Percentiles rank a stretch among this genome's conserved stretches.
These are phyloP conservation scores for Penicillium coprophilum DNA, from an alignment of 495 filamentous ascomycete species.

Conservation along the genomic window DNA sequence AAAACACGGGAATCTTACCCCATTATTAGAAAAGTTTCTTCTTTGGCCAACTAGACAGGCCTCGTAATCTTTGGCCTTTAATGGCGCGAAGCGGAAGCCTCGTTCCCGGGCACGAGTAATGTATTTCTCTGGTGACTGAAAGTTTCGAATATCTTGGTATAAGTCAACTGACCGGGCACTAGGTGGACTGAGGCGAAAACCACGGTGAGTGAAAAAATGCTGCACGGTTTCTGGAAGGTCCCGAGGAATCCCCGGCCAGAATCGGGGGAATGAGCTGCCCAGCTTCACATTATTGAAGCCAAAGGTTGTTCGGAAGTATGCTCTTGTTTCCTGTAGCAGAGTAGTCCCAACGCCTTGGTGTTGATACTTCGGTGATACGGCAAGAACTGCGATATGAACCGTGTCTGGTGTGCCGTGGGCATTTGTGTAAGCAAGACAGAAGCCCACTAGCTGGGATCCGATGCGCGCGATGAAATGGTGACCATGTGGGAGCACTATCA, in stretches of 20 bases:
- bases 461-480: constrained; percentile 41
- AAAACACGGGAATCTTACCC: constrained; percentile 25
- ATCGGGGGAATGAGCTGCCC: constrained; percentile 48
- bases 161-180: constrained; percentile 41
- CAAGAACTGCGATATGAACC: constrained; percentile 42
- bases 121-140: constrained; percentile 39
- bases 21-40: constrained; percentile 43
- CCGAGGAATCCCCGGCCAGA: constrained; percentile 49
- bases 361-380: constrained; percentile 41
- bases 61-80: constrained; percentile 39
- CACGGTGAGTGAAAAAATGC: constrained; percentile 48
- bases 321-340: constrained; percentile 36
- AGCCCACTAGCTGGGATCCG: constrained; percentile 36
- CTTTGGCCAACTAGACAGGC: constrained; percentile 47
- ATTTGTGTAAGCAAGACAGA: constrained; percentile 44
- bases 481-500: constrained; percentile 30
- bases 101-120: constrained; percentile 32
- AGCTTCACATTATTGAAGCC: constrained; percentile 30
- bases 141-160: constrained; percentile 41
- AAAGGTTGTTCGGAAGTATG: constrained; percentile 31
- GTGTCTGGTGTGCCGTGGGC: constrained; percentile 24
- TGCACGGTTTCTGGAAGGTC: constrained; percentile 38
- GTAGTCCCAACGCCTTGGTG: constrained; percentile 45
- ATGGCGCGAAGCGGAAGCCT: constrained; percentile 43
- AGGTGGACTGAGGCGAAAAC: constrained; percentile 36